Evolutionary conservation across 2,329 filamentous ascomycete genomes (phyloP).

Genomic region (Leptodontidium sp.): DNA sequence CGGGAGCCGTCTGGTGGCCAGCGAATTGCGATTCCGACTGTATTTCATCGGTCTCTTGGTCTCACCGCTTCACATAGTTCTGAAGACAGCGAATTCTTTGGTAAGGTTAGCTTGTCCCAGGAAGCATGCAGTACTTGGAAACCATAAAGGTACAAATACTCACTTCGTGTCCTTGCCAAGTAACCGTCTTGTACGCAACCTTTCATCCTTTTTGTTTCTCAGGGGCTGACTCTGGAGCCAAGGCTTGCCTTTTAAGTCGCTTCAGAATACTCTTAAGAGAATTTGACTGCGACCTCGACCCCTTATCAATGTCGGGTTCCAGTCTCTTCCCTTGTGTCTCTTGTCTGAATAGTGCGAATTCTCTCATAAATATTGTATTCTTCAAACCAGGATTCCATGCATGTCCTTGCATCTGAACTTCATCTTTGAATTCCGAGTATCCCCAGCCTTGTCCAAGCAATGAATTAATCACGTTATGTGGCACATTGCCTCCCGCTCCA

Average conservation of each 20-base stretch:
- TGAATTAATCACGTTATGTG: neutral
- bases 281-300: neutral
- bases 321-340: neutral
- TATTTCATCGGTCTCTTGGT: neutral
- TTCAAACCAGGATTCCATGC: slow-evolving; percentile 12
- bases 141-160: neutral
- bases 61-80: neutral
- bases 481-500: neutral
- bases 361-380: neutral
- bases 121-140: neutral
- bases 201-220: neutral
- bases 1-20: neutral
- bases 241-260: neutral
- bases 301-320: neutral
- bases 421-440: neutral
- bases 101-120: neutral
- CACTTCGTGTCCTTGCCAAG: neutral
- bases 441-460: neutral
- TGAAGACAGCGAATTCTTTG: neutral
- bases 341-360: neutral
- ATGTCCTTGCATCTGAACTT: neutral
- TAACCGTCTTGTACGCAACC: neutral
- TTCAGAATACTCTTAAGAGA: neutral
- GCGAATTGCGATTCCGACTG: neutral
- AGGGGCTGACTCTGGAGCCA: neutral